Base-by-base conservation (phyloP, 768 basidiomycete species). In the Imleria badia region DNA sequence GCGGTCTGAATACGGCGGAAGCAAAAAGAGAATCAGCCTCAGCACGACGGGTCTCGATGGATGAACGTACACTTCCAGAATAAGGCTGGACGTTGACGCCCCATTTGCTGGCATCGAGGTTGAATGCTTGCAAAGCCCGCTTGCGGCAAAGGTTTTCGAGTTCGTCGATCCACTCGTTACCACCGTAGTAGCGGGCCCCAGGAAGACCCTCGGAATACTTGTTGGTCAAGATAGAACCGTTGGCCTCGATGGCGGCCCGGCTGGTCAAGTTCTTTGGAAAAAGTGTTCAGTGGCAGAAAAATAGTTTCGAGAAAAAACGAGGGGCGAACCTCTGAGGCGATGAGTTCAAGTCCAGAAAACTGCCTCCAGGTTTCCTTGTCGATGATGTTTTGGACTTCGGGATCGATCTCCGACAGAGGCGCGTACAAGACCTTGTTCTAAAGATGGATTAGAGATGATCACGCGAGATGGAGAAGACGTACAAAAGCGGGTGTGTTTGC, bases 121-220 rank as follows among this genome's bases (percentile, higher is more conserved):
- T 85, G 84, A 98, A 99, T 3, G 96, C 96, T 73, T 89, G 77
- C 60, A 99, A 84, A 31, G 97, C 97, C 67, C 97, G 93, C 75
- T 94, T 87, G 72, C 94, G 93, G 78, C 92, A 94, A 54, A 99
- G 85, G 56, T 82, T 74, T 76, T 98, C 97, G 66, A 99, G 89
- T 70, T 97, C 92, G 69, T 98, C 97, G 63, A 98, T 89, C 78
- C 89, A 89, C 75, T 98, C 97, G 77, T 98, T 99, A 54, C 96
- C 96, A 65, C 94, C 94, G 63, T 96, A 98, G 77, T 97, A 97
- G 54, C 95, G 87, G 42, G 94, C 95, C 51, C 84, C 85, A n/a
- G 97, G 97, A 45, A 98, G 91, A 79, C 97, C 97, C 76, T 98
- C 97, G 20, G 97, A 98, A 81, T 97, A 97, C 77, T 98, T 98